These are phyloP conservation scores for Amylocarpus encephaloides DNA, from an alignment of 2,329 filamentous ascomycete genomes.

Conservation along the genomic window DNA sequence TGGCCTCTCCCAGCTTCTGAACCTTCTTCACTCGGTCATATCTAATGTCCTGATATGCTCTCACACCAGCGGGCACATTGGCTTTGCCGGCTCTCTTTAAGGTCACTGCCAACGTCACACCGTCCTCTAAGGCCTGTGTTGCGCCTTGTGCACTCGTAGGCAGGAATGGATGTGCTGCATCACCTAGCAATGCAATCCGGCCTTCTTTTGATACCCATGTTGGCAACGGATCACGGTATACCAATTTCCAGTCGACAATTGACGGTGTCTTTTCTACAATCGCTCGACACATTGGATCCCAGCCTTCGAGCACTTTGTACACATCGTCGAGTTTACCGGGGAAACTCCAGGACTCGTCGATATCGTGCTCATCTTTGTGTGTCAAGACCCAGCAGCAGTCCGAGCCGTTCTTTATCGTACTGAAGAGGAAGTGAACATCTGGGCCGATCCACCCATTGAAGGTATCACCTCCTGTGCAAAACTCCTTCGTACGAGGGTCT, in stretches of 20 bases:
- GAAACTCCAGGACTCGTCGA: slow-evolving; percentile 40
- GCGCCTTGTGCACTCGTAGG: slow-evolving; percentile 63
- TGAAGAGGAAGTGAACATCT: slow-evolving; percentile 47
- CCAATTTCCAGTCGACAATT: slow-evolving; percentile 30
- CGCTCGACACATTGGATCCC: slow-evolving; percentile 19
- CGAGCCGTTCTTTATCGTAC: slow-evolving; percentile 44
- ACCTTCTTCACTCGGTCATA: slow-evolving; percentile 21
- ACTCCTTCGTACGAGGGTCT: slow-evolving; percentile 16
- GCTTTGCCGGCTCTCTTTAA: slow-evolving; percentile 24
- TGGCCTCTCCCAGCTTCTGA: slow-evolving; percentile 23
- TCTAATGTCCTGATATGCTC: slow-evolving; percentile 17
- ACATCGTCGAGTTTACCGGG: slow-evolving; percentile 18
- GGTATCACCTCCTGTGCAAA: slow-evolving; percentile 19
- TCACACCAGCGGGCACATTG: slow-evolving; percentile 13
- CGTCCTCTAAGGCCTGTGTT: slow-evolving; percentile 37
- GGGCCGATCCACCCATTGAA: slow-evolving; percentile 29
- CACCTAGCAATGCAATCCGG: slow-evolving; percentile 46
- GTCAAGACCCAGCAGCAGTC: slow-evolving; percentile 52
- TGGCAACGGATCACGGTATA: slow-evolving; percentile 26
- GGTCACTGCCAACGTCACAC: slow-evolving; percentile 32
- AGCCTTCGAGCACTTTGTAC: slow-evolving; percentile 23
- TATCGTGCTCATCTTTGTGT: slow-evolving; percentile 38
- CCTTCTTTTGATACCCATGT: slow-evolving; percentile 29
- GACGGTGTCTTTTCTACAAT: slow-evolving; percentile 21
- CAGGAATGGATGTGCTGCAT: slow-evolving; percentile 64